These are phyloP conservation scores for Porcisia hertigi DNA, from an alignment of 208 protist species.

Conservation along the genomic window DNA sequence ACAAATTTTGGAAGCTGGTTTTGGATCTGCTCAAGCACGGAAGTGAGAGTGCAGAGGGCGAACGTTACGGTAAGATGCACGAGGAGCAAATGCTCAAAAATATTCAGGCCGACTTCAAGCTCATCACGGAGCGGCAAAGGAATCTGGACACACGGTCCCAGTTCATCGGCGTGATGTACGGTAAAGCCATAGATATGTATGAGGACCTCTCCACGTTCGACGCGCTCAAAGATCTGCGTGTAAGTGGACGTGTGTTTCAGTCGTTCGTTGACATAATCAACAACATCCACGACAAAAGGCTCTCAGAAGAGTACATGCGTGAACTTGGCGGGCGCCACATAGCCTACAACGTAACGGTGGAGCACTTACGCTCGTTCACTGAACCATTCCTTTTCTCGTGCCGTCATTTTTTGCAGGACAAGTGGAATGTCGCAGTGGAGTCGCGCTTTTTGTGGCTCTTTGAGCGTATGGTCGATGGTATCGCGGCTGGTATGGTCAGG, in stretches of 20 bases:
- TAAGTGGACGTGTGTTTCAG: constrained; percentile 52
- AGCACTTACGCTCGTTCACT: constrained; percentile 48
- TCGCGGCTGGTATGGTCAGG: constrained; percentile 51
- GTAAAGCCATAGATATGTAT: constrained; percentile 70
- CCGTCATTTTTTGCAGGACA: constrained; percentile 62
- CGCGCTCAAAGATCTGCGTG: constrained; percentile 56
- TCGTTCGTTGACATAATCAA: constrained; percentile 47
- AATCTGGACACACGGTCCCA: constrained; percentile 46
- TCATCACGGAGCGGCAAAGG: constrained; percentile 53
- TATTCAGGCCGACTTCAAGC: constrained; percentile 61
- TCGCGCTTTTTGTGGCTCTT: constrained; percentile 58
- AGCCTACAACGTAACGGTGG: constrained; percentile 52
- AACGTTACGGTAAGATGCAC: constrained; percentile 51
- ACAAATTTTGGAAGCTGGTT: constrained; percentile 58
- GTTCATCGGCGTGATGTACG: constrained; percentile 72
- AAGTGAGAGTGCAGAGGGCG: constrained; percentile 50
- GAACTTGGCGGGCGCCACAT: constrained; percentile 62
- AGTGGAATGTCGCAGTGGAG: constrained; percentile 76
- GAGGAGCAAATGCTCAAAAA: constrained; percentile 45
- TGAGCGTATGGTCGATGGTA: constrained; percentile 48
- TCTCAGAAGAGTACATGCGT: constrained; percentile 47
- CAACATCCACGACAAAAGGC: constrained; percentile 45
- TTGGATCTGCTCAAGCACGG: constrained; percentile 59
- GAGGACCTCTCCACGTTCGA: constrained; percentile 59
- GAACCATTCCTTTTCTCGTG: constrained; percentile 78